Conservation (phyloP, 179 eudicot species). For the Beta lomatogona region DNA sequence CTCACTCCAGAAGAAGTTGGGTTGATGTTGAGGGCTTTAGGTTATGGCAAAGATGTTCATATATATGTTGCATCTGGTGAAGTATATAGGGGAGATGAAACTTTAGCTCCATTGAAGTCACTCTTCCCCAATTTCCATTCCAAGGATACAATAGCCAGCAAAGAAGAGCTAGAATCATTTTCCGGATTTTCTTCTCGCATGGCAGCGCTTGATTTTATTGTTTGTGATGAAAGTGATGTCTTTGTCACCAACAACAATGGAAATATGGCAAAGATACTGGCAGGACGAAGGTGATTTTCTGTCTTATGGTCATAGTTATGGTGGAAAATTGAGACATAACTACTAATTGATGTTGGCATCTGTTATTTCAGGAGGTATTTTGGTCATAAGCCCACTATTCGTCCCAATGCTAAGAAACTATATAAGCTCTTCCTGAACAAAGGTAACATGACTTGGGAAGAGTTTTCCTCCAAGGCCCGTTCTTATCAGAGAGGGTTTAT, state of each 20-base stretch:
- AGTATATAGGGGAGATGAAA: conserved; percentile 85
- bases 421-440: conserved; percentile 55
- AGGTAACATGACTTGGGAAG: conserved; percentile 79
- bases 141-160: conserved; percentile 81
- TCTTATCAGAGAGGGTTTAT: conserved; percentile 78
- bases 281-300: conserved; percentile 76
- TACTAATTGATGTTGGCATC: conserved; percentile 7
- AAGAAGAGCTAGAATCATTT: conserved; percentile 73
- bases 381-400: conserved; percentile 95
- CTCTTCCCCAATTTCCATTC: conserved; percentile 92
- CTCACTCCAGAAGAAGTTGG: conserved; percentile 98
- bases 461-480: conserved; percentile 62
- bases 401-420: conserved; percentile 91
- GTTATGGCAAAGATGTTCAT: conserved; percentile 78
- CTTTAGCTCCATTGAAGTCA: conserved; percentile 71
- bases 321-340: not conserved
- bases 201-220: conserved; percentile 97
- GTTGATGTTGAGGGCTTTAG: conserved; percentile 91
- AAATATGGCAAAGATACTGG: conserved; percentile 93
- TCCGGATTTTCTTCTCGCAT: conserved; percentile 81
- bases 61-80: conserved; percentile 97
- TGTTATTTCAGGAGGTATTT: conserved; percentile 75
- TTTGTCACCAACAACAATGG: conserved; percentile 92
- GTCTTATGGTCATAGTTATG: conserved; percentile 12
- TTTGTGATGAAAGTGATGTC: conserved; percentile 91